phyloP scores from a whole-genome alignment of 148 eudicot genomes.

The Salicornia ramosissima region DNA sequence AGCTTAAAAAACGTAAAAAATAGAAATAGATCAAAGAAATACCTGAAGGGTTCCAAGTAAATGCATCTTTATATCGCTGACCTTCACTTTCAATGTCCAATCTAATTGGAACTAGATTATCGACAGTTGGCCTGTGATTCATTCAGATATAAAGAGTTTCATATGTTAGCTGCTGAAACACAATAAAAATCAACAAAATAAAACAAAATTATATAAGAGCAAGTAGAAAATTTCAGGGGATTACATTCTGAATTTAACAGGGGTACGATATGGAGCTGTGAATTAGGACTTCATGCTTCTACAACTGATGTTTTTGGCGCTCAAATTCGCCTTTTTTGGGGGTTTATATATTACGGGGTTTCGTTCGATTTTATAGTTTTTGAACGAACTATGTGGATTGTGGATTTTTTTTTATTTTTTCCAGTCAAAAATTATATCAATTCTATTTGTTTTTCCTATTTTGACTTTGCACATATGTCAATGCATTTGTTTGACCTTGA shows the following conservation, averaged over 20 bases:
- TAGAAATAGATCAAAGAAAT: neutral
- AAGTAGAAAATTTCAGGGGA: neutral
- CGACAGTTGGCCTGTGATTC: constrained; percentile 65
- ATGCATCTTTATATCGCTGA: constrained; percentile 82
- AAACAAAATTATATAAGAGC: neutral
- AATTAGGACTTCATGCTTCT: constrained; percentile 43
- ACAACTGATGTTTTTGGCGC: constrained; percentile 1
- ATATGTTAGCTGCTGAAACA: neutral
- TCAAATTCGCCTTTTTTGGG: neutral
- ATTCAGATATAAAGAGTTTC: neutral
- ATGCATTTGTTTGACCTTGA: too few relatives aligned
- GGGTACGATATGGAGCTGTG: constrained; percentile 33
- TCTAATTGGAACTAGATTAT: constrained; percentile 83
- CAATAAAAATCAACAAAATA: neutral
- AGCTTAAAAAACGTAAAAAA: neutral
- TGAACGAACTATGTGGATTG: too few relatives aligned
- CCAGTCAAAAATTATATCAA: too few relatives aligned
- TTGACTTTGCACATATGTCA: too few relatives aligned
- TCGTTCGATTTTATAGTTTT: too few relatives aligned
- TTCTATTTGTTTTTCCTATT: too few relatives aligned
- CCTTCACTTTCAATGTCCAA: constrained; percentile 83
- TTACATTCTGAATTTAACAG: constrained; percentile 67
- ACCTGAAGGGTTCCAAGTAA: constrained; percentile 90
- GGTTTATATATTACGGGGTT: too few relatives aligned
- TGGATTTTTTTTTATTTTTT: too few relatives aligned